These are phyloP conservation scores for Wakefieldia striispora DNA, from an alignment of 768 basidiomycete genomes.

Conservation along the genomic window DNA sequence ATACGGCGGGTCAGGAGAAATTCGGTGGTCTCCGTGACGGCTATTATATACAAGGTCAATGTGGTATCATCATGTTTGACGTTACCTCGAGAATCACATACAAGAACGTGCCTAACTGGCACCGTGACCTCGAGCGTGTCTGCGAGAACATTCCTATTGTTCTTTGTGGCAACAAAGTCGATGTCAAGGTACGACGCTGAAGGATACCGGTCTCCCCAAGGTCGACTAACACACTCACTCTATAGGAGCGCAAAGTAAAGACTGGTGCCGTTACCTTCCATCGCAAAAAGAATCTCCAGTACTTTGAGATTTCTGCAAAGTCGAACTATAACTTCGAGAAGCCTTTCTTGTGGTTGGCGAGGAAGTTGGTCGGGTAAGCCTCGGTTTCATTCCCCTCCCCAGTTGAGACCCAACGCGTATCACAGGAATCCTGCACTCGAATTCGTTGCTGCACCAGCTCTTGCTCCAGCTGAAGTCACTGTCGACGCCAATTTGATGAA, in stretches of 20 bases:
- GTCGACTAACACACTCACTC: constrained; percentile 7
- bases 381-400: not conserved
- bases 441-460: constrained; percentile 95
- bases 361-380: constrained; percentile 93
- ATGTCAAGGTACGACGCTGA: constrained; percentile 79
- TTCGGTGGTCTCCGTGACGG: constrained; percentile 98
- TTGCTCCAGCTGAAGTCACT: constrained; percentile 89
- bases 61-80: constrained; percentile 99
- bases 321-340: constrained; percentile 99
- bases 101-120: constrained; percentile 99
- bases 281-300: constrained; percentile 99
- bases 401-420: not conserved
- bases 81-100: constrained; percentile 99
- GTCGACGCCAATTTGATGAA: constrained; percentile 78
- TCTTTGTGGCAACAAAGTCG: constrained; percentile 99
- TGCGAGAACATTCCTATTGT: constrained; percentile 99
- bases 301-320: constrained; percentile 99
- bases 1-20: constrained; percentile 99
- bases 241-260: constrained; percentile 98
- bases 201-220: not conserved
- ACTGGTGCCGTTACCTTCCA: constrained; percentile 99
- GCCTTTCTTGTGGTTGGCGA: constrained; percentile 98
- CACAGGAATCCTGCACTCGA: constrained; percentile 81
- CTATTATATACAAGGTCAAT: constrained; percentile 96
- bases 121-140: constrained; percentile 98